A percentile compares a stretch with the other conserved stretches of the same genome.
Evolutionary conservation across 768 basidiomycete species (phyloP).

Genomic region (Mycena capillaripes): DNA sequence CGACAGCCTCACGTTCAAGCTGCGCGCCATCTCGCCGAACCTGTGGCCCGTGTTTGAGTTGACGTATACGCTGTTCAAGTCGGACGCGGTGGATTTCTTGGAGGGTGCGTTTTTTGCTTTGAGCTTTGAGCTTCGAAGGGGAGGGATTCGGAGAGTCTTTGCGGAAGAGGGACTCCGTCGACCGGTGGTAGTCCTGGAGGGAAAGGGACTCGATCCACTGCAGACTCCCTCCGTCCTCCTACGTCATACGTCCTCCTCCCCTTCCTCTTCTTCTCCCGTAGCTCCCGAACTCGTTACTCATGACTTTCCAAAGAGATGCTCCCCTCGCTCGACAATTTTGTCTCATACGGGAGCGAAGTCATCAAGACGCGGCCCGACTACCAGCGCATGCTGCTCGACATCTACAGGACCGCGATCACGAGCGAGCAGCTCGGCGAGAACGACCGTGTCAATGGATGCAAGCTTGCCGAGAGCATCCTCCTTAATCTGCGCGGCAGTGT

Average conservation of each 20-base stretch:
- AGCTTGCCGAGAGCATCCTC: conserved; percentile 85
- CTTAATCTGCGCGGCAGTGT: conserved; percentile 83
- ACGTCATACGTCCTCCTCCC: too few species aligned
- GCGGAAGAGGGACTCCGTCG: too few species aligned
- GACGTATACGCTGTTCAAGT: conserved; percentile 87
- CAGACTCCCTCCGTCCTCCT: too few species aligned
- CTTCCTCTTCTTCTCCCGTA: neutral
- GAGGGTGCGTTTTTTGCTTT: conserved; percentile 66
- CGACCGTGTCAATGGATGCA: conserved; percentile 88
- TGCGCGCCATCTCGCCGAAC: conserved; percentile 78
- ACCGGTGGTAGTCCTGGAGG: too few species aligned
- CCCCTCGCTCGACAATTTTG: conserved; percentile 89
- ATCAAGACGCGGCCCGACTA: conserved; percentile 84
- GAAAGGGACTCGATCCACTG: too few species aligned
- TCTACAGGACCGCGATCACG: conserved; percentile 82
- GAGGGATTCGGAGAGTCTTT: too few species aligned
- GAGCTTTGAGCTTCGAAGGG: too few species aligned
- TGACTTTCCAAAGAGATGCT: conserved; percentile 78
- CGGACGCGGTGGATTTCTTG: conserved; percentile 87
- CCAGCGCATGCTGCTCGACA: conserved; percentile 84
- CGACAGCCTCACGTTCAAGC: conserved; percentile 88
- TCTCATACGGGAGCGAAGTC: conserved; percentile 84
- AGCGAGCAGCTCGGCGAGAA: conserved; percentile 84
- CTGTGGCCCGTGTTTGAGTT: conserved; percentile 93
- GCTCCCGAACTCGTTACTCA: neutral